Evolutionary conservation across 2,329 filamentous ascomycete genomes (phyloP).

Genomic region (Pseudocercospora fuligena): DNA sequence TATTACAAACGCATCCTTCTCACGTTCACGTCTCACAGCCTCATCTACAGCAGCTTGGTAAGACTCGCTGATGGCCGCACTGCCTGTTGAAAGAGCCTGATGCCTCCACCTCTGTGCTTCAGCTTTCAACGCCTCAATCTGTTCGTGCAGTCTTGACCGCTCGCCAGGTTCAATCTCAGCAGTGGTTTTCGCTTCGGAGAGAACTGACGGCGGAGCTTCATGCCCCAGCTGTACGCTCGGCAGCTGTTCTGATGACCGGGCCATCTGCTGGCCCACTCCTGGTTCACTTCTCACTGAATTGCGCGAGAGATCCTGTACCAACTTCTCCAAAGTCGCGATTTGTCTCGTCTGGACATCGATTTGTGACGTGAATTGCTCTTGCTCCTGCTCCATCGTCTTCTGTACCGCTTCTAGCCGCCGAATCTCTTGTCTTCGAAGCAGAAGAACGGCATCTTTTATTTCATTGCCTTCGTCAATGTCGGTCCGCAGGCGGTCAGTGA

Average conservation of each 20-base stretch:
- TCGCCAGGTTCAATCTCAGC: conserved; percentile 14
- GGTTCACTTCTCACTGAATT: conserved; percentile 13
- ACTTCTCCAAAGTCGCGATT: conserved; percentile 22
- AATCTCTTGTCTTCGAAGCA: conserved; percentile 30
- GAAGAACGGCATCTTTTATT: conserved; percentile 32
- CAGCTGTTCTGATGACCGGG: conserved; percentile 7
- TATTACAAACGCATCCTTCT: conserved; percentile 30
- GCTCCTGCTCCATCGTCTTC: conserved; percentile 21
- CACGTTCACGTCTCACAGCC: conserved; percentile 31
- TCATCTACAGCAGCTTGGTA: conserved; percentile 33
- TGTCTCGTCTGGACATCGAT: conserved; percentile 19
- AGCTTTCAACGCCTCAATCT: conserved; percentile 22
- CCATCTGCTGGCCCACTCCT: conserved; percentile 9
- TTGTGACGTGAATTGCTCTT: conserved; percentile 22
- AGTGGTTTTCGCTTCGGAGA: background rate
- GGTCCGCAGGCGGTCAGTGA: conserved; percentile 30
- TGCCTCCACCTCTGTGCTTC: conserved; percentile 26
- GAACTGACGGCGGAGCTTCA: background rate
- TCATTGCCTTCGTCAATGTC: conserved; percentile 35
- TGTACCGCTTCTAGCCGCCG: conserved; percentile 23
- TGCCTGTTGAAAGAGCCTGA: conserved; percentile 27
- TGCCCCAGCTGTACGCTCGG: conserved; percentile 7
- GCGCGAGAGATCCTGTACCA: conserved; percentile 13
- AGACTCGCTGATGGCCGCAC: conserved; percentile 21
- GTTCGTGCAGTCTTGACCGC: conserved; percentile 23